Evolutionary conservation across 768 basidiomycete genomes (phyloP).

Genomic region (Hortiboletus flavorubellus): DNA sequence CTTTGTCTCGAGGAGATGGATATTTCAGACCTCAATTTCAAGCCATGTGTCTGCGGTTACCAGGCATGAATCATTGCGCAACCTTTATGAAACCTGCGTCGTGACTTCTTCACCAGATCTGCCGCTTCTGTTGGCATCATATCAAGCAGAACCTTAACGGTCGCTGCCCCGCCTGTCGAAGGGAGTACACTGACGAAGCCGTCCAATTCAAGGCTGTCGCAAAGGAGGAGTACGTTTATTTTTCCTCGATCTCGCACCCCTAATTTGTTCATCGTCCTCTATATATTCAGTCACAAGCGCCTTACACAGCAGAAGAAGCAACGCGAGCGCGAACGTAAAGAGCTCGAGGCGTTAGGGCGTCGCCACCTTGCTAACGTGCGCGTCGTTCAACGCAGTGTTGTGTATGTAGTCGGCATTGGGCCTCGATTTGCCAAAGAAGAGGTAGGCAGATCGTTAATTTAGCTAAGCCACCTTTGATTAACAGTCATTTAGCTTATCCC

Average conservation of each 20-base stretch:
- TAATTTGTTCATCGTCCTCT: conserved; percentile 16
- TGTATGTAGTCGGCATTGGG: conserved; percentile 95
- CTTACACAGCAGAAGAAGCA: conserved; percentile 94
- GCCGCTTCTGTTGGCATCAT: conserved; percentile 99
- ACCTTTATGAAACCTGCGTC: conserved; percentile 15
- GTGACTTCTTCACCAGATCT: conserved; percentile 61
- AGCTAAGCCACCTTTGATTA: background rate
- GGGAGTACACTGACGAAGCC: conserved; percentile 87
- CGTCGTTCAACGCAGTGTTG: conserved; percentile 94
- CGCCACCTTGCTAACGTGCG: conserved; percentile 89
- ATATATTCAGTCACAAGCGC: conserved; percentile 74
- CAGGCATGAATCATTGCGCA: conserved; percentile 54
- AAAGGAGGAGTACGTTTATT: conserved; percentile 83
- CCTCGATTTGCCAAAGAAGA: conserved; percentile 95
- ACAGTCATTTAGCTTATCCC: conserved; percentile 66
- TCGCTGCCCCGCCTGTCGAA: conserved; percentile 93
- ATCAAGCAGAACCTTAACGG: conserved; percentile 95
- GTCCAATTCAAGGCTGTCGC: conserved; percentile 95
- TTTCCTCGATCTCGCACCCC: background rate
- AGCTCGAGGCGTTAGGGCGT: conserved; percentile 81
- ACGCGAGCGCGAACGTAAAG: conserved; percentile 92
- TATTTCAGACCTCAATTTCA: conserved; percentile 97
- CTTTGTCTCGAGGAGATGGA: conserved; percentile 99
- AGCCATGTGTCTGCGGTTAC: conserved; percentile 98
- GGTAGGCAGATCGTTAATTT: conserved; percentile 44